Base-by-base conservation (phyloP, 257 asterid genomes). In the Ligustrum vulgare region DNA sequence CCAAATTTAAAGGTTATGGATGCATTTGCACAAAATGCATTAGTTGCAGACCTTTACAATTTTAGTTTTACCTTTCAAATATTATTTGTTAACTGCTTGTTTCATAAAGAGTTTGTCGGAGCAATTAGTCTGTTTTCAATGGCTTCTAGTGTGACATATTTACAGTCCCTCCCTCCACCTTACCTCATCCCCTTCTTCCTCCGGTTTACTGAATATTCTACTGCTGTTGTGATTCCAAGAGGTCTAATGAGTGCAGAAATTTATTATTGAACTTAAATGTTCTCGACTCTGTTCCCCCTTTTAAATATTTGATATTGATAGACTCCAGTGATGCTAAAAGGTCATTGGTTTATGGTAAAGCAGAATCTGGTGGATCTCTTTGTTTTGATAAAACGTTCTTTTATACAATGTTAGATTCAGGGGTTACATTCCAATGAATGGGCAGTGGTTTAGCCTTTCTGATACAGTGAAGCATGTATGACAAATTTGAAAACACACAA, bases 71-170 rank as follows among this genome's bases (percentile, higher is more conserved):
- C 18, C 54, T 13, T 13, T 4, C 54, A 45, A 13, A 45, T 45
- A 45, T 45, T 45, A 45, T 4, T 15, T 13, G n/a, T 45, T 45
- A 13, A 45, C 54, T 45, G 54, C 20, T 45, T 45, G 54, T 45
- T 45, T 45, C 54, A 12, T 45, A 15, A 45, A 45, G 54, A 13
- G 54, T 45, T 12, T 70, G 28, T 63, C 22, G 60, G 18, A 62
- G 4, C 22, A 0, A 4, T 33, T 51, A 49, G 28, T 16, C 41
- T 66, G 36, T 49, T 36, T n/a, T 72, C 58, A 36, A 23, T 72
- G 65, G 39, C 72, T 47, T 56, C 66, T 10, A 28, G 49, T 32
- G 20, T 62, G 80, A 41, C 69, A 69, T 68, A 51, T 69, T 16
- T 0, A 23, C 58, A 37, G 11, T 16, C 54, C n/a, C 54, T 54